phyloP scores from a whole-genome alignment of 2,329 filamentous ascomycete genomes.

The Trichoderma pleuroti region DNA sequence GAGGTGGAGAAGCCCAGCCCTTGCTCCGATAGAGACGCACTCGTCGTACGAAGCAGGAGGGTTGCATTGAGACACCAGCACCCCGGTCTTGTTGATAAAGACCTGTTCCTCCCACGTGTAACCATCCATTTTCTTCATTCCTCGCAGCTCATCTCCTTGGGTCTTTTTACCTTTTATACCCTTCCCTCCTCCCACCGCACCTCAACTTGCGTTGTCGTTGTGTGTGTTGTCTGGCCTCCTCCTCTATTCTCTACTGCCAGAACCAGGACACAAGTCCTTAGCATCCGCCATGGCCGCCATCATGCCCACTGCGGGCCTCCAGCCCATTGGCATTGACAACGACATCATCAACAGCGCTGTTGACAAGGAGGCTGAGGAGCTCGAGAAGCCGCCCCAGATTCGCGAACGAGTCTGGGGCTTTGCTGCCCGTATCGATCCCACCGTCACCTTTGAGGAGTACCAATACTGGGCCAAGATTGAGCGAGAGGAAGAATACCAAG shows the following conservation, averaged over 20 bases:
- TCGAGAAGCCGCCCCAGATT: constrained; percentile 14
- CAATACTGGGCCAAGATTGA: constrained; percentile 15
- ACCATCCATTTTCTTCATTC: neutral
- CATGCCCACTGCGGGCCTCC: constrained; percentile 7
- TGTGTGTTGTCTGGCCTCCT: neutral
- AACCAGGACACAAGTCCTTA: neutral
- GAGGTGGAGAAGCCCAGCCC: neutral
- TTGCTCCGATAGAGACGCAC: neutral
- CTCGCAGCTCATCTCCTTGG: neutral
- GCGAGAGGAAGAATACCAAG: constrained; percentile 11
- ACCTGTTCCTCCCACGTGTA: constrained; percentile 14
- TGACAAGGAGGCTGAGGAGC: constrained; percentile 1
- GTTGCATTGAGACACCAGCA: constrained; percentile 9
- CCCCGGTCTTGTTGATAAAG: constrained; percentile 15
- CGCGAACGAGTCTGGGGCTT: constrained; percentile 11
- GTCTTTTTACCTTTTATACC: neutral
- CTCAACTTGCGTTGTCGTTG: constrained; percentile 1
- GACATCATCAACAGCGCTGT: constrained; percentile 1
- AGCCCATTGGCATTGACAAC: neutral
- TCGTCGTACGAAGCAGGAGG: neutral
- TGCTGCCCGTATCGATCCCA: constrained; percentile 11
- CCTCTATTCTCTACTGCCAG: neutral
- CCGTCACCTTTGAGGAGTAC: constrained; percentile 13
- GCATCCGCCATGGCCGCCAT: neutral
- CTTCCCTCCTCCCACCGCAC: neutral